Conservation (phyloP, 2,329 filamentous ascomycete genomes). For the Fusarium pseudonygamai region DNA sequence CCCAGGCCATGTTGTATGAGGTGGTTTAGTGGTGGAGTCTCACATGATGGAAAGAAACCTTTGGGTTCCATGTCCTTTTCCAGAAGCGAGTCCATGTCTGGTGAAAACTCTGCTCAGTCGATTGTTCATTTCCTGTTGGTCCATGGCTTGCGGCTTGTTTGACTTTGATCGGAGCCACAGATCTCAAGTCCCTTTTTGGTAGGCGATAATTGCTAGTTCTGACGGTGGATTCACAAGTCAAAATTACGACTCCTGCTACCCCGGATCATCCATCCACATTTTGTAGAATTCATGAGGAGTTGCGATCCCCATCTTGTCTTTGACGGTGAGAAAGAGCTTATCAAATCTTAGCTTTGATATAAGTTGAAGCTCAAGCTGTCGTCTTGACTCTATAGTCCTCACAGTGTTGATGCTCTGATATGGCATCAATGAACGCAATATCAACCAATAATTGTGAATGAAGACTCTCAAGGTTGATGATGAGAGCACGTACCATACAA, state of each 20-base stretch:
- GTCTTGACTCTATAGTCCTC: not conserved
- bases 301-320: not conserved
- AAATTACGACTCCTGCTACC: constrained; percentile 19
- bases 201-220: constrained; percentile 15
- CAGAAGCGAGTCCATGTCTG: constrained; percentile 26
- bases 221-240: constrained; percentile 13
- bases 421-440: not conserved
- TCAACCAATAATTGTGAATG: constrained; percentile 4
- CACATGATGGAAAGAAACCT: constrained; percentile 26
- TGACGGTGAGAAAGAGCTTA: constrained; percentile 10
- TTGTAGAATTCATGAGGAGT: constrained; percentile 13
- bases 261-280: constrained; percentile 24
- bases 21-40: constrained; percentile 26
- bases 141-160: not conserved
- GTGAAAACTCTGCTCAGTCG: constrained; percentile 30
- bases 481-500: constrained; percentile 1
- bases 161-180: constrained; percentile 19
- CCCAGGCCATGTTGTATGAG: not conserved
- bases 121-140: constrained; percentile 24
- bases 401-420: not conserved
- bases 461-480: not conserved
- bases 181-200: constrained; percentile 16
- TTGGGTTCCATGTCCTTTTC: constrained; percentile 28
- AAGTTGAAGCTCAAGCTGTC: not conserved
- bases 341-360: not conserved